phyloP scores from a whole-genome alignment of 148 eudicot species.

The Euryodendron excelsum region DNA sequence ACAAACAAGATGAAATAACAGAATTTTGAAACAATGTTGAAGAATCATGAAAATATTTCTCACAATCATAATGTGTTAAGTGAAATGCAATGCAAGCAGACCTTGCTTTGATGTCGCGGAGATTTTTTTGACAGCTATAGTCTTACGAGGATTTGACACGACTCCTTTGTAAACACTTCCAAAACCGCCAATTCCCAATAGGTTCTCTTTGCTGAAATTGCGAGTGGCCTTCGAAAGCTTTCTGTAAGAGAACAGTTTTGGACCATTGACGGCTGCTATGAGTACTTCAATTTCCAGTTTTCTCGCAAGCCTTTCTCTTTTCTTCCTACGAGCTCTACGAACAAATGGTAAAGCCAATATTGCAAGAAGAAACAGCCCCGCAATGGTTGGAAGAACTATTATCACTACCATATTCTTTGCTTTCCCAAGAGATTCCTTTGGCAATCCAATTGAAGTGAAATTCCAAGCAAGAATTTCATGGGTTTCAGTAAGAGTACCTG shows the following conservation, averaged over 20 bases:
- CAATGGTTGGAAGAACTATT: conserved; percentile 28
- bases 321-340: conserved; percentile 19
- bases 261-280: conserved; percentile 45
- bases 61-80: too few relatives aligned
- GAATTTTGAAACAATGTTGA: too few relatives aligned
- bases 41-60: too few relatives aligned
- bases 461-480: conserved; percentile 65
- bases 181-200: conserved; percentile 72
- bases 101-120: conserved; percentile 67
- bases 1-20: too few relatives aligned
- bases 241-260: conserved; percentile 46
- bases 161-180: conserved; percentile 76
- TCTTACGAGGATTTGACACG: conserved; percentile 26
- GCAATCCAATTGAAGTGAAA: conserved; percentile 44
- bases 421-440: conserved; percentile 32
- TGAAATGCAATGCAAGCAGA: conserved; percentile 7
- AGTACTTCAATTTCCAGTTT: conserved; percentile 48
- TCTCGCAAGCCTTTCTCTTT: conserved; percentile 24
- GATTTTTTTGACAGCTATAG: conserved; percentile 66
- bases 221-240: conserved; percentile 64
- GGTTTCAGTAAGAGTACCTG: conserved; percentile 45
- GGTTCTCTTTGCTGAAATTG: conserved; percentile 54
- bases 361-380: conserved; percentile 14
- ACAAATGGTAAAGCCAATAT: conserved; percentile 21
- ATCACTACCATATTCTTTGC: conserved; percentile 13